These are phyloP conservation scores for Fusarium tupiense DNA, from an alignment of 2,329 filamentous ascomycete genomes.

Conservation along the genomic window DNA sequence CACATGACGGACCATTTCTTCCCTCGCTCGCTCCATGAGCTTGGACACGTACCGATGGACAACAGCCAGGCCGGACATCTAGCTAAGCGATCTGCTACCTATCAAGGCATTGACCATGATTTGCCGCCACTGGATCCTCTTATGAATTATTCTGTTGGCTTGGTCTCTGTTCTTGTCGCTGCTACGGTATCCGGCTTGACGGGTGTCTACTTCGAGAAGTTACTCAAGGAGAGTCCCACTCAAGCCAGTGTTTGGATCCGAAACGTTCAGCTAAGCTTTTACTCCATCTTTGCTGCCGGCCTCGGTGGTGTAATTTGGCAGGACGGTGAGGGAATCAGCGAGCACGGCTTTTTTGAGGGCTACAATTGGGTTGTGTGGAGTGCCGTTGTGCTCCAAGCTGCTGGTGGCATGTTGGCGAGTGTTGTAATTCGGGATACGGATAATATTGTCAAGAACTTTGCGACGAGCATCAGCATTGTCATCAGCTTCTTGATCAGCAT, in stretches of 20 bases:
- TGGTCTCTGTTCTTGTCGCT: conserved; percentile 80
- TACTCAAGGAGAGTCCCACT: conserved; percentile 83
- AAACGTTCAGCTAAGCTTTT: conserved; percentile 94
- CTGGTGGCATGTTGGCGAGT: conserved; percentile 80
- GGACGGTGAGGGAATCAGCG: conserved; percentile 84
- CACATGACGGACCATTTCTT: conserved; percentile 75
- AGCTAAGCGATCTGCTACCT: conserved; percentile 77
- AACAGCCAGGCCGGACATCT: conserved; percentile 33
- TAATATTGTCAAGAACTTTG: conserved; percentile 93
- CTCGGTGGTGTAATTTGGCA: conserved; percentile 87
- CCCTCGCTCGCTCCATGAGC: conserved; percentile 80
- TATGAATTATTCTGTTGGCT: conserved; percentile 82
- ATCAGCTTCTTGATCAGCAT: conserved; percentile 87
- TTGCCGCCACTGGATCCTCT: conserved; percentile 56
- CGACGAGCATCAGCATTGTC: conserved; percentile 90
- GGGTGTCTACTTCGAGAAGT: conserved; percentile 89
- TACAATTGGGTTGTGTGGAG: conserved; percentile 94
- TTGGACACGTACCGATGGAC: conserved; percentile 62
- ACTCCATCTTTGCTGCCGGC: conserved; percentile 89
- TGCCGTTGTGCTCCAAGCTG: conserved; percentile 82
- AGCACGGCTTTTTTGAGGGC: conserved; percentile 91
- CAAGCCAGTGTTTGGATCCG: conserved; percentile 89
- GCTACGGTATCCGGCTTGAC: conserved; percentile 85
- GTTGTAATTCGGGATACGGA: conserved; percentile 54
- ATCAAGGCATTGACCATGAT: conserved; percentile 82